Evolutionary conservation across 352 stramenopile species (phyloP), one percentile per base, ranked within the genome.

Genomic region (Phytopythium ostracodes): DNA sequence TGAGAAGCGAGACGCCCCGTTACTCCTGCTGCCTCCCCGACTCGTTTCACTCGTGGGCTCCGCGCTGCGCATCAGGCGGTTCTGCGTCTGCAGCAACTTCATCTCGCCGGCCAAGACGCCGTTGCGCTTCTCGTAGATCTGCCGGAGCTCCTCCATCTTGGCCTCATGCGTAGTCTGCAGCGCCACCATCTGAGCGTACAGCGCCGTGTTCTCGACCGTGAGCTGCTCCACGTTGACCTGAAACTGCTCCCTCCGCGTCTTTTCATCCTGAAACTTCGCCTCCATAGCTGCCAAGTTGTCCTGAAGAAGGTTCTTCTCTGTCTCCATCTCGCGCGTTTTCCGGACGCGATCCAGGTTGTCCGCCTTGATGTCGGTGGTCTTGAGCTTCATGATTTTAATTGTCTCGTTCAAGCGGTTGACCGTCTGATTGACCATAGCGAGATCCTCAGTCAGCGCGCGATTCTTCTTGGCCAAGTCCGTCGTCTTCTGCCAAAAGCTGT

Each of bases 171-270:
- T 91, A 9, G 84, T 88, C 68, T 94, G 84, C 27, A 94, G 35
- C 42, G 85, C 84, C 31, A 93, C 83, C 87, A 96, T 93, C 65
- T 94, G 85, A 14, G 85, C 86, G 53, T 96, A 92, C 63, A 94
- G 49, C 6, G 87, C 84, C 11, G 83, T 94, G 59, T 94, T 96
- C 50, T 95, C 87, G 22, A 91, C 81, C 3, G 84, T 91, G 17
- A 95, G 60, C 59, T 95, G 87, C 67, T 95, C 83, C 14, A 92
- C 79, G 33, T 88, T 86, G n/a, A 95, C 81, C 64, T 95, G 82
- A 62, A 95, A 95, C 54, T 95, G 82, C 64, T 95, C 84, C 22
- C 84, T 76, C 1, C 84, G 84, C 14, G 76, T 68, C 66, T 92
- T 92, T 54, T 95, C 87, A 38, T 92, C 83, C 38, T 89, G 76